phyloP scores from a whole-genome alignment of 352 stramenopile genomes.

The Phytophthora rubi region DNA sequence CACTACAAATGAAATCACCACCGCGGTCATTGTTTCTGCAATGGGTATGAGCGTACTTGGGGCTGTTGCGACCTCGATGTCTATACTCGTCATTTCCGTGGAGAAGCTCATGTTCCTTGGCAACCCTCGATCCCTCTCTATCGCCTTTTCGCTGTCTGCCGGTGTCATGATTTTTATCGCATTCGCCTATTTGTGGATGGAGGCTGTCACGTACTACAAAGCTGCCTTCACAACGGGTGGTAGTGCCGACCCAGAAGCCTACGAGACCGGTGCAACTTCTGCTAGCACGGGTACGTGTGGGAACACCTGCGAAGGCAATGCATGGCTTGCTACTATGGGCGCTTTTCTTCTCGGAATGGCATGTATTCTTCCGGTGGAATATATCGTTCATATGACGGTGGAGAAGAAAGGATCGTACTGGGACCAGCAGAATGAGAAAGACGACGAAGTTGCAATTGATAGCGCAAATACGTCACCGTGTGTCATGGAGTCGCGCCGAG shows the following conservation, averaged over 20 bases:
- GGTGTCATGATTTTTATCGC: conserved; percentile 84
- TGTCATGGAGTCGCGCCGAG: conserved; percentile 21
- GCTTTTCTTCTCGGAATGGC: conserved; percentile 66
- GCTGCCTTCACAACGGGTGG: conserved; percentile 64
- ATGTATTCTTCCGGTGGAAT: conserved; percentile 75
- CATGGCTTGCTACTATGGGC: conserved; percentile 63
- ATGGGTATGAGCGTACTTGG: conserved; percentile 82
- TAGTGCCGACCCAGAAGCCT: conserved; percentile 62
- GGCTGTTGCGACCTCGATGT: conserved; percentile 71
- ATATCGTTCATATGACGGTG: conserved; percentile 29
- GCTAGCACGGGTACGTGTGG: conserved; percentile 53
- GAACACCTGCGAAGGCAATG: conserved; percentile 62
- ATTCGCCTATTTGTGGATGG: conserved; percentile 68
- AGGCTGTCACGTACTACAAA: conserved; percentile 64
- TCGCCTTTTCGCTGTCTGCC: conserved; percentile 77
- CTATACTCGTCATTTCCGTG: conserved; percentile 73
- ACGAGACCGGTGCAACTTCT: conserved; percentile 58
- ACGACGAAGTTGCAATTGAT: conserved; percentile 7
- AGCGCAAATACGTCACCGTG: conserved; percentile 22
- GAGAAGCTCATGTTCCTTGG: conserved; percentile 69
- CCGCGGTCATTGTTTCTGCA: conserved; percentile 55
- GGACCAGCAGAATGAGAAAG: conserved; percentile 30
- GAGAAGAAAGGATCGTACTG: conserved; percentile 35
- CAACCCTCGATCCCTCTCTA: conserved; percentile 56
- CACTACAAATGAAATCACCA: conserved; percentile 45